These are phyloP conservation scores for Dactylis glomerata DNA, from an alignment of 176 grass and related monocot genomes.

Conservation along the genomic window DNA sequence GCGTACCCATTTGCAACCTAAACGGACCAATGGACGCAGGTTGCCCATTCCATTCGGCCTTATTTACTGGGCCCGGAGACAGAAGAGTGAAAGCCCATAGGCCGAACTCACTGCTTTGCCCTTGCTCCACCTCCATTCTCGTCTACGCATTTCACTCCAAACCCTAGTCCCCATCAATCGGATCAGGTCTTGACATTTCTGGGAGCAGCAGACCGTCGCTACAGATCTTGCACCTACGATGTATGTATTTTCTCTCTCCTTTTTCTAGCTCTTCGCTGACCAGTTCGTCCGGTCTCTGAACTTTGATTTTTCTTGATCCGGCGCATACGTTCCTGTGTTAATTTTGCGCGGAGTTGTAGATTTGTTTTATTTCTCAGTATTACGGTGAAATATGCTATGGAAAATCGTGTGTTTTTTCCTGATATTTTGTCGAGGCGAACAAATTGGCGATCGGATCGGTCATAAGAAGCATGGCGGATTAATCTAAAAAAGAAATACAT, in stretches of 20 bases:
- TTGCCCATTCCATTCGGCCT: no score
- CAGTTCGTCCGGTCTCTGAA: background rate
- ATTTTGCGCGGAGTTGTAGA: background rate
- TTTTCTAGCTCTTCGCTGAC: background rate
- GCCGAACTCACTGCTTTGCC: background rate
- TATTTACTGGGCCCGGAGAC: background rate
- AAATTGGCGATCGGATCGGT: background rate
- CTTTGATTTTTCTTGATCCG: conserved; percentile 13
- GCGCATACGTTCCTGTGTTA: background rate
- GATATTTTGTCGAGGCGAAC: background rate
- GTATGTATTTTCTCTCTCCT: background rate
- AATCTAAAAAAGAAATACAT: no score
- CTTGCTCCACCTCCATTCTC: background rate
- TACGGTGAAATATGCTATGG: background rate
- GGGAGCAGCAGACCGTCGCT: background rate
- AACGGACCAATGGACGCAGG: no score
- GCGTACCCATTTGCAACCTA: no score
- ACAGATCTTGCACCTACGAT: background rate
- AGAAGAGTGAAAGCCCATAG: background rate
- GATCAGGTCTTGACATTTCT: background rate
- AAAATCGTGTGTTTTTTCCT: background rate
- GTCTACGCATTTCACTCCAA: background rate
- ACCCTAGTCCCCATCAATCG: conserved; percentile 24
- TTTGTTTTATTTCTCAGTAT: background rate
- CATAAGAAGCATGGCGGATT: background rate